A percentile compares a stretch with the other conserved stretches of the same genome.
These are phyloP conservation scores for Cornus suecica DNA, from an alignment of 148 eudicot species.

Conservation along the genomic window DNA sequence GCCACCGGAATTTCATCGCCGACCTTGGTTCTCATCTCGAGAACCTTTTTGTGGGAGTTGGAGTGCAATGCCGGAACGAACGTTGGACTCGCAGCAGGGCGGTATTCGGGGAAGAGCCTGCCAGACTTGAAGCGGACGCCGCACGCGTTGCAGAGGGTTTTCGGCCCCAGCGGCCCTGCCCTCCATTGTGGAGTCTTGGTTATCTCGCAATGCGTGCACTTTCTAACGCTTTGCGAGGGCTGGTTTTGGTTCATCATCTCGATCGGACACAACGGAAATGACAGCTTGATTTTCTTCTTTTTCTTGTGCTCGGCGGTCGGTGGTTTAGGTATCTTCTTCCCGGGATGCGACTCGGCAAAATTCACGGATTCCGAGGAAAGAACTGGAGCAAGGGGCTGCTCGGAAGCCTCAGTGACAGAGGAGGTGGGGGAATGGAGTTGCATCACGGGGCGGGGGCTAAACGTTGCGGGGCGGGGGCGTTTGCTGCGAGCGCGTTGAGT, in stretches of 20 bases:
- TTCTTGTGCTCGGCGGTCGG: conserved; percentile 30
- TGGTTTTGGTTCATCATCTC: conserved; percentile 23
- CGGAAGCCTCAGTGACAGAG: conserved; percentile 22
- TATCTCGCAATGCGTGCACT: conserved; percentile 89
- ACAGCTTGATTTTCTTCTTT: conserved; percentile 56
- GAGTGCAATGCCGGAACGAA: conserved; percentile 79
- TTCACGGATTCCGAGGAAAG: conserved; percentile 30
- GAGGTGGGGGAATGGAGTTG: conserved; percentile 40
- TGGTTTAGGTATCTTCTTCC: conserved; percentile 15
- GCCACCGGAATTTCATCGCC: background rate
- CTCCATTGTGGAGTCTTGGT: conserved; percentile 99
- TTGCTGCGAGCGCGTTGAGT: conserved; percentile 72
- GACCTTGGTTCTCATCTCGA: conserved; percentile 73
- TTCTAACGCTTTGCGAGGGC: conserved; percentile 47
- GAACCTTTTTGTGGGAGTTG: conserved; percentile 89
- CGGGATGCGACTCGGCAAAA: conserved; percentile 28
- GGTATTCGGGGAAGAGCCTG: conserved; percentile 87
- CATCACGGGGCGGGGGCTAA: conserved; percentile 46
- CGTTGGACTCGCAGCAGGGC: conserved; percentile 96
- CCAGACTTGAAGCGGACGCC: conserved; percentile 92
- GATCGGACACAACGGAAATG: conserved; percentile 24
- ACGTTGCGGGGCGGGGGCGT: conserved; percentile 80
- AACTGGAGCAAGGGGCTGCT: conserved; percentile 3
- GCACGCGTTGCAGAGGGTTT: conserved; percentile 94
- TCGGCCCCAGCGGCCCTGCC: conserved; percentile 92